A percentile compares a stretch with the other conserved stretches of the same genome.
phyloP scores from a whole-genome alignment of 1,284 basidiomycete genomes.

The Bjerkandera adusta region DNA sequence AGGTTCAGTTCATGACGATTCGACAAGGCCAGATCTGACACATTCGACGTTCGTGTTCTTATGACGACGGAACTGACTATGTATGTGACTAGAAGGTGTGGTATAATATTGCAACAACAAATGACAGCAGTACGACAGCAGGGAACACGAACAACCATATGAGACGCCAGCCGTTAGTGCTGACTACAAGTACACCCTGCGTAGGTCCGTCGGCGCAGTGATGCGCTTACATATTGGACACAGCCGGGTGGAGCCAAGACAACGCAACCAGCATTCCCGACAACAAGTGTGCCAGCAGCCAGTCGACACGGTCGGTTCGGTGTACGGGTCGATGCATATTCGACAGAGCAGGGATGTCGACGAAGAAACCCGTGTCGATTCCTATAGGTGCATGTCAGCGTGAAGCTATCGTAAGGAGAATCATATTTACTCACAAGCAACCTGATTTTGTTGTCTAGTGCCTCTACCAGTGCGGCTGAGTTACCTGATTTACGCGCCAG shows the following conservation, averaged over 20 bases:
- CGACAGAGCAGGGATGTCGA: constrained; percentile 58
- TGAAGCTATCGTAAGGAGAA: too few species aligned
- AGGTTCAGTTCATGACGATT: constrained; percentile 60
- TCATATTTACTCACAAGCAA: constrained; percentile 50
- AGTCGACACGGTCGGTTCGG: constrained; percentile 75
- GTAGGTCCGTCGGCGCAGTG: constrained; percentile 66
- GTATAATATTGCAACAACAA: constrained; percentile 1
- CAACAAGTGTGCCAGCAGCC: constrained; percentile 86
- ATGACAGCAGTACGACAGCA: constrained; percentile 6
- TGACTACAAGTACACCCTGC: constrained; percentile 59
- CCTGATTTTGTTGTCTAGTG: constrained; percentile 60
- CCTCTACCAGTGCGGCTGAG: constrained; percentile 43
- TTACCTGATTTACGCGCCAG: constrained; percentile 49
- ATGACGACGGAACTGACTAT: not conserved
- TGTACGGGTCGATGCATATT: constrained; percentile 74
- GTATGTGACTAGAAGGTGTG: not conserved
- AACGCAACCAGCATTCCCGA: constrained; percentile 74
- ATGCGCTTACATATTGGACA: constrained; percentile 85
- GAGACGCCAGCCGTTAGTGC: constrained; percentile 5
- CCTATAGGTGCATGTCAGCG: constrained; percentile 38
- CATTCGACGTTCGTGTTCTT: constrained; percentile 5
- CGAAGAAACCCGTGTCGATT: constrained; percentile 44
- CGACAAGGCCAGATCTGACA: constrained; percentile 81
- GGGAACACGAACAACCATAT: constrained; percentile 10
- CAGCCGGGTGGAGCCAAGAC: constrained; percentile 74